Conservation (phyloP, 345 rosid species). For the Draba incana region DNA sequence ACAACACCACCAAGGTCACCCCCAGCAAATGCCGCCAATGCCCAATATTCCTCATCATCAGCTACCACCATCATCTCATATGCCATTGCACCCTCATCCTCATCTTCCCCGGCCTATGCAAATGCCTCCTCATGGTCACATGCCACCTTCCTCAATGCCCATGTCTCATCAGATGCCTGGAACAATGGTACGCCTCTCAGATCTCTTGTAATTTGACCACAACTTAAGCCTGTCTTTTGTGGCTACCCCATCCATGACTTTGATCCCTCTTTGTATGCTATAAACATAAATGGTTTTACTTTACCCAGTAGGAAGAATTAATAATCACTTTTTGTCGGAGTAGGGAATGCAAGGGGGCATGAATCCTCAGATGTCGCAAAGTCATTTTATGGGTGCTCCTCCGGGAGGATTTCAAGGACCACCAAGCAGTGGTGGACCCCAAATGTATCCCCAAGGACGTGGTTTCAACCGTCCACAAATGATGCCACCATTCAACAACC, state of each 20-base stretch:
- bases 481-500: conserved; percentile 90
- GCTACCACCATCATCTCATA: conserved; percentile 68
- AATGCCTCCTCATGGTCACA: conserved; percentile 68
- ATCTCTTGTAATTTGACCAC: conserved; percentile 29
- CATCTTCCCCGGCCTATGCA: conserved; percentile 85
- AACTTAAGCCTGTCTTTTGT: conserved; percentile 10
- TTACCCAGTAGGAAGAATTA: neutral
- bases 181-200: conserved; percentile 65
- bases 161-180: conserved; percentile 68
- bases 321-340: conserved; percentile 1
- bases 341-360: conserved; percentile 89
- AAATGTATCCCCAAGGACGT: conserved; percentile 79
- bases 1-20: conserved; percentile 70
- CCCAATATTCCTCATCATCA: conserved; percentile 87
- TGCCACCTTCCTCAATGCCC: conserved; percentile 62
- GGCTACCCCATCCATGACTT: conserved; percentile 22
- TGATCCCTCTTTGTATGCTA: neutral
- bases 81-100: conserved; percentile 76
- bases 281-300: neutral
- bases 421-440: conserved; percentile 84
- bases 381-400: conserved; percentile 78
- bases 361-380: conserved; percentile 75
- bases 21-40: conserved; percentile 75
- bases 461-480: conserved; percentile 80
- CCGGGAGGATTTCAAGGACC: conserved; percentile 70